Evolutionary conservation across 371 early-diverging fungal species (phyloP).

Genomic region (Sporodiniella umbellata): DNA sequence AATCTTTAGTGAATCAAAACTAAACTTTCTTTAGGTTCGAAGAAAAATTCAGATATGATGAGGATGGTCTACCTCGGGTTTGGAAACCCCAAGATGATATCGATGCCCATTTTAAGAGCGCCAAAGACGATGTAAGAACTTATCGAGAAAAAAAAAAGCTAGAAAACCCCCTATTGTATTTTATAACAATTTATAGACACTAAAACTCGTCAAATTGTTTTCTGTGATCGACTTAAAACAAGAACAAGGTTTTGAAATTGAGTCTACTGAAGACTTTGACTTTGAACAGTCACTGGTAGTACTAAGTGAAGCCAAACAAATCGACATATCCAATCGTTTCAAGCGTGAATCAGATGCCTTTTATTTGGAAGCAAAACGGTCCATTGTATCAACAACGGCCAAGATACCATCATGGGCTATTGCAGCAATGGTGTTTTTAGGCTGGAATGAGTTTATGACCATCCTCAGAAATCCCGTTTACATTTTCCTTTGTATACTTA

Average conservation of each 20-base stretch:
- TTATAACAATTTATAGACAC: conserved; percentile 30
- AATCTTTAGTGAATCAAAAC: neutral
- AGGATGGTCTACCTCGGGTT: conserved; percentile 86
- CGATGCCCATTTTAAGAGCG: conserved; percentile 75
- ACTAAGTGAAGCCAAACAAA: conserved; percentile 66
- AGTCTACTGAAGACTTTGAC: conserved; percentile 58
- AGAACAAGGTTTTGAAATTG: conserved; percentile 37
- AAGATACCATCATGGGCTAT: conserved; percentile 89
- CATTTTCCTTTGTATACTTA: conserved; percentile 53
- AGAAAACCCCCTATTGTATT: no score
- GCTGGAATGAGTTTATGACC: conserved; percentile 92
- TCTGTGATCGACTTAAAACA: conserved; percentile 51
- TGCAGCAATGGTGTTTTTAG: conserved; percentile 70
- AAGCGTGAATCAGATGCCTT: conserved; percentile 86
- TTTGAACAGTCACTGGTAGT: conserved; percentile 59
- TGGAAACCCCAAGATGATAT: conserved; percentile 96
- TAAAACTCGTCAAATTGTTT: conserved; percentile 63
- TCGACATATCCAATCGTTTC: conserved; percentile 79
- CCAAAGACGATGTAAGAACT: conserved; percentile 58
- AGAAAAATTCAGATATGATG: conserved; percentile 91
- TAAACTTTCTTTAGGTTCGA: conserved; percentile 61
- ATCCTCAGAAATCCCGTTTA: conserved; percentile 82
- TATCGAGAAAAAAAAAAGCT: neutral
- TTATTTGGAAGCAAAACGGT: conserved; percentile 94
- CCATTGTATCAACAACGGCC: conserved; percentile 83